These are phyloP conservation scores for Yamadazyma triangularis DNA, from an alignment of 1,139 yeast genomes.

Conservation along the genomic window DNA sequence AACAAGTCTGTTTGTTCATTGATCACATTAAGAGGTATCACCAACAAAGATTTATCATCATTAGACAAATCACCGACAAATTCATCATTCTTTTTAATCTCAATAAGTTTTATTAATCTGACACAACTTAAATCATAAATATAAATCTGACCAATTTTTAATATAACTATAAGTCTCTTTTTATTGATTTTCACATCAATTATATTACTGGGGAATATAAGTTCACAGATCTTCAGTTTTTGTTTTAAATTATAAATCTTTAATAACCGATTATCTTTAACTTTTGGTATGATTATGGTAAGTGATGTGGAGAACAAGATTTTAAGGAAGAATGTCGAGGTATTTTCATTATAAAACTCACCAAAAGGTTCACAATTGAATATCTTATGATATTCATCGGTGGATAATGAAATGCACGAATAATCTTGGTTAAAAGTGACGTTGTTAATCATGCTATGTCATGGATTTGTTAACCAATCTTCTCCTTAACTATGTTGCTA, in stretches of 20 bases:
- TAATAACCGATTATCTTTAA: slow-evolving; percentile 45
- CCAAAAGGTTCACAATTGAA: slow-evolving; percentile 49
- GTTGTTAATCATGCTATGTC: slow-evolving; percentile 30
- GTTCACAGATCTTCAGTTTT: slow-evolving; percentile 63
- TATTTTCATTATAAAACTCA: slow-evolving; percentile 25
- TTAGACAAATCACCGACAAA: slow-evolving; percentile 47
- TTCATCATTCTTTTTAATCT: slow-evolving; percentile 20
- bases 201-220: slow-evolving; percentile 61
- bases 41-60: slow-evolving; percentile 46
- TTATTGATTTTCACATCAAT: slow-evolving; percentile 62
- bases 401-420: slow-evolving; percentile 37
- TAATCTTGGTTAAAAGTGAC: slow-evolving; percentile 43
- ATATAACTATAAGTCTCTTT: slow-evolving; percentile 56
- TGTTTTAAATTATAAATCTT: slow-evolving; percentile 67
- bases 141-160: slow-evolving; percentile 59
- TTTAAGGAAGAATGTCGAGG: slow-evolving; percentile 39
- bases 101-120: slow-evolving; percentile 61
- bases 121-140: slow-evolving; percentile 73
- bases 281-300: slow-evolving; percentile 54
- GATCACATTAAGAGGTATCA: slow-evolving; percentile 27
- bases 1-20: slow-evolving; percentile 29
- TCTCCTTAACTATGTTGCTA: too few relatives aligned
- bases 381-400: slow-evolving; percentile 30
- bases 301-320: slow-evolving; percentile 71
- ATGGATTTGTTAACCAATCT: too few relatives aligned